Conservation (phyloP, 2,329 filamentous ascomycete genomes). For the Fusarium fujikuroi region DNA sequence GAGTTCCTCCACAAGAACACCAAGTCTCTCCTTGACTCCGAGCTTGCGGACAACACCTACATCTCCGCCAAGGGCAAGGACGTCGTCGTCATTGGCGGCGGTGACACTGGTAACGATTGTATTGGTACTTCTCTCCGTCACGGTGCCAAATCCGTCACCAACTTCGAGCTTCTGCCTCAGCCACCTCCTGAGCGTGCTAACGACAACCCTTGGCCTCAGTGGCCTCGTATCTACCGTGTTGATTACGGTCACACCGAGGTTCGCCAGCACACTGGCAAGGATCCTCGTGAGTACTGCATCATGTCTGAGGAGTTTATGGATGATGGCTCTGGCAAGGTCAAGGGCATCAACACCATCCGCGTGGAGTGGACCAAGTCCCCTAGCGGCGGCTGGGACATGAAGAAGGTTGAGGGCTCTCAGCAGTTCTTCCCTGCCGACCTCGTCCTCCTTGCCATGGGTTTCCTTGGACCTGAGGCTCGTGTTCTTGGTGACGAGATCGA, state of each 20-base stretch:
- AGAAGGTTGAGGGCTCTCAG: slow-evolving; percentile 91
- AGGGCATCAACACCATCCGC: slow-evolving; percentile 94
- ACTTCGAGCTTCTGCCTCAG: slow-evolving; percentile 95
- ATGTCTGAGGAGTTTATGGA: slow-evolving; percentile 98
- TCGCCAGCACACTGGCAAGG: slow-evolving; percentile 94
- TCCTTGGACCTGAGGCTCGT: slow-evolving; percentile 91
- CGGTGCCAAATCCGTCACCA: slow-evolving; percentile 93
- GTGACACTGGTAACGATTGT: slow-evolving; percentile 97
- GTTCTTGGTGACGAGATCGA: slow-evolving; percentile 89
- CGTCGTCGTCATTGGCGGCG: slow-evolving; percentile 95
- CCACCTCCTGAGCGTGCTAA: slow-evolving; percentile 88
- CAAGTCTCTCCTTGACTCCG: slow-evolving; percentile 94
- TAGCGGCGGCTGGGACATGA: slow-evolving; percentile 97
- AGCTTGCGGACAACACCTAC: slow-evolving; percentile 83
- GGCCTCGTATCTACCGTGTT: slow-evolving; percentile 97
- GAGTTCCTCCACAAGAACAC: slow-evolving; percentile 98
- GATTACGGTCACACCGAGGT: slow-evolving; percentile 98
- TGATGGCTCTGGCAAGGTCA: slow-evolving; percentile 86
- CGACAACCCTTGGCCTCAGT: slow-evolving; percentile 98
- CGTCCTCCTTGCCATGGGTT: slow-evolving; percentile 95
- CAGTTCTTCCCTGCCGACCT: slow-evolving; percentile 97
- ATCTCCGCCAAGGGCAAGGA: slow-evolving; percentile 96
- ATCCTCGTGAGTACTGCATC: slow-evolving; percentile 96
- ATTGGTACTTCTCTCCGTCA: slow-evolving; percentile 97
- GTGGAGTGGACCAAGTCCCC: slow-evolving; percentile 96